These are phyloP conservation scores for Malus fusca DNA, from an alignment of 306 rosid genomes.

Conservation along the genomic window DNA sequence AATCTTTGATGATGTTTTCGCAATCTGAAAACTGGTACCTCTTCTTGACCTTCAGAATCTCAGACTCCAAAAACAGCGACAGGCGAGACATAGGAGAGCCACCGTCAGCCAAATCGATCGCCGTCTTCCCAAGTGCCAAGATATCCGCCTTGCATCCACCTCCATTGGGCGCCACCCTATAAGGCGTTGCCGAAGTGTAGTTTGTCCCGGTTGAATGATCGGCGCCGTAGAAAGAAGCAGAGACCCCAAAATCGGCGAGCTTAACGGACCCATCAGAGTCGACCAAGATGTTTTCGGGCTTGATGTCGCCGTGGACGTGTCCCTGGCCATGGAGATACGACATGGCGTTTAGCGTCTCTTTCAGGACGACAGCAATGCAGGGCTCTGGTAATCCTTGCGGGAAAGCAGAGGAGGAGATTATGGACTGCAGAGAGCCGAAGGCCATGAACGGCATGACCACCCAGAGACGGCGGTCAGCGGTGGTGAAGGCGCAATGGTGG, in stretches of 20 bases:
- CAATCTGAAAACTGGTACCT: conserved; percentile 48
- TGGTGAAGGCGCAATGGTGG: conserved; percentile 59
- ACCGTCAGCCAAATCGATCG: conserved; percentile 52
- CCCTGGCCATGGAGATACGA: conserved; percentile 64
- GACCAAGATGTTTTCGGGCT: conserved; percentile 57
- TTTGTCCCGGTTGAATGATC: conserved; percentile 15
- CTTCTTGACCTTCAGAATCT: conserved; percentile 42
- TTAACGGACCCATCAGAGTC: conserved; percentile 51
- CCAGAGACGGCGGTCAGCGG: conserved; percentile 40
- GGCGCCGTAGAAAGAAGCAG: conserved; percentile 49
- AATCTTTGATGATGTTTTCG: conserved; percentile 16
- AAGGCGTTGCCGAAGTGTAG: conserved; percentile 47
- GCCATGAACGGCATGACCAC: conserved; percentile 80
- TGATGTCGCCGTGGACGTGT: conserved; percentile 61
- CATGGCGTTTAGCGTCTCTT: conserved; percentile 40
- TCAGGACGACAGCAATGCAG: conserved; percentile 48
- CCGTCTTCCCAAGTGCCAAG: conserved; percentile 65
- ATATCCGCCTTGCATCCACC: conserved; percentile 56
- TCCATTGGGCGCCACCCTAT: conserved; percentile 56
- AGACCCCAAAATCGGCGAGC: conserved; percentile 54
- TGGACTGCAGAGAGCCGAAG: conserved; percentile 53
- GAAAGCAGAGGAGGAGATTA: conserved; percentile 39
- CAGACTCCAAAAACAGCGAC: conserved; percentile 43
- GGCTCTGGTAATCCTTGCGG: conserved; percentile 47
- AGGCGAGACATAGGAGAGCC: conserved; percentile 63